Evolutionary conservation across 202 grass and related monocot genomes (phyloP).

Genomic region (Schoenoplectus tabernaemontani): DNA sequence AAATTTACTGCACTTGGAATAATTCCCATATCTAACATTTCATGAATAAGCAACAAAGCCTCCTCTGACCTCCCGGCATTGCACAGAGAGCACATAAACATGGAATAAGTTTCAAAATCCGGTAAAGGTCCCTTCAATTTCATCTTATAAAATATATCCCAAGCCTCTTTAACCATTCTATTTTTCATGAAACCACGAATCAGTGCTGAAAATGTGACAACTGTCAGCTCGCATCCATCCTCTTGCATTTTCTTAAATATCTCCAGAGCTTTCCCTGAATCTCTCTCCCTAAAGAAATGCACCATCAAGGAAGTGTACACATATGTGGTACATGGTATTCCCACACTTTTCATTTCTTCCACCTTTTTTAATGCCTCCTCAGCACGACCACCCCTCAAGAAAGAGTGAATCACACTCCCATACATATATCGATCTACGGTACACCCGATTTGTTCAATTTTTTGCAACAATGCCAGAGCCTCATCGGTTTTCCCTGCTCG

Average conservation of each 20-base stretch:
- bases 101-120: slow-evolving; percentile 79
- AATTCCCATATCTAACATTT: slow-evolving; percentile 57
- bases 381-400: slow-evolving; percentile 50
- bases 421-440: slow-evolving; percentile 51
- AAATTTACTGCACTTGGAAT: slow-evolving; percentile 78
- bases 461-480: slow-evolving; percentile 39
- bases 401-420: slow-evolving; percentile 64
- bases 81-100: slow-evolving; percentile 80
- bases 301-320: slow-evolving; percentile 76
- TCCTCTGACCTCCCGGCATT: slow-evolving; percentile 62
- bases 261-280: slow-evolving; percentile 47
- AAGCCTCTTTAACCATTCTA: slow-evolving; percentile 67
- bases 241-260: slow-evolving; percentile 62
- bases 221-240: slow-evolving; percentile 46
- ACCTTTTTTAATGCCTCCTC: slow-evolving; percentile 57
- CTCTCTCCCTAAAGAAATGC: slow-evolving; percentile 70
- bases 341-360: slow-evolving; percentile 60
- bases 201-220: slow-evolving; percentile 65
- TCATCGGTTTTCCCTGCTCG: slow-evolving; percentile 50
- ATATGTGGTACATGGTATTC: slow-evolving; percentile 43
- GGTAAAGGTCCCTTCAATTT: slow-evolving; percentile 65
- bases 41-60: slow-evolving; percentile 45
- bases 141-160: slow-evolving; percentile 61
- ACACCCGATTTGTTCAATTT: slow-evolving; percentile 47
- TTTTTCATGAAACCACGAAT: slow-evolving; percentile 70